A percentile compares a stretch with the other conserved stretches of the same genome.
phyloP scores from a whole-genome alignment of 2,329 filamentous ascomycete genomes.

The Mycosphaerella sp. region DNA sequence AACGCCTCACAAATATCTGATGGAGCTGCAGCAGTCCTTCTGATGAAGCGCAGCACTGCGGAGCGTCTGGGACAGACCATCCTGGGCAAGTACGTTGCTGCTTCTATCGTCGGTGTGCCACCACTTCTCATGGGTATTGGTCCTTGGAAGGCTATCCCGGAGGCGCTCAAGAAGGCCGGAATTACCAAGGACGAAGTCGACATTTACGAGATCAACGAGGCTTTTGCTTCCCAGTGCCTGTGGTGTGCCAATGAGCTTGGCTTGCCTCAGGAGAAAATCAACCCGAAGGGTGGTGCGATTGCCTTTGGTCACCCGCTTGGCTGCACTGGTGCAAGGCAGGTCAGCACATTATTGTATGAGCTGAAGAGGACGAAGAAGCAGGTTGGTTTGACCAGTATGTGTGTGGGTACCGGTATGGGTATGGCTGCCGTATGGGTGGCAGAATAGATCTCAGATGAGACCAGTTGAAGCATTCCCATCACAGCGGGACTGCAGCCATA shows the following conservation, averaged over 20 bases:
- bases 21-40: slow-evolving; percentile 85
- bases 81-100: slow-evolving; percentile 84
- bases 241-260: slow-evolving; percentile 89
- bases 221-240: slow-evolving; percentile 89
- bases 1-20: slow-evolving; percentile 96
- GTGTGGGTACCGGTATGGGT: slow-evolving; percentile 92
- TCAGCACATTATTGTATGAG: slow-evolving; percentile 87
- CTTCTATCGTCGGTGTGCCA: slow-evolving; percentile 79
- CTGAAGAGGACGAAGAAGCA: slow-evolving; percentile 75
- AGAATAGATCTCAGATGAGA: slow-evolving; percentile 52
- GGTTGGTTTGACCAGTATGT: slow-evolving; percentile 93
- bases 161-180: slow-evolving; percentile 80
- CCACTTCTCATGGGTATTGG: slow-evolving; percentile 95
- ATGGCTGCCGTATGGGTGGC: slow-evolving; percentile 97
- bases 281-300: slow-evolving; percentile 94
- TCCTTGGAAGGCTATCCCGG: slow-evolving; percentile 91
- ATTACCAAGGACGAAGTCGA: slow-evolving; percentile 86
- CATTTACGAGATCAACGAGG: slow-evolving; percentile 99
- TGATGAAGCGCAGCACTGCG: slow-evolving; percentile 92
- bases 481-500: neutral
- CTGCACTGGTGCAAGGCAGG: slow-evolving; percentile 88
- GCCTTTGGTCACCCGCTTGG: slow-evolving; percentile 90
- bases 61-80: slow-evolving; percentile 82
- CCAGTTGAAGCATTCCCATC: neutral
- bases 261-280: slow-evolving; percentile 78